phyloP scores from a whole-genome alignment of 192 early-diverging fungal species.

The Pilaira anomala region DNA sequence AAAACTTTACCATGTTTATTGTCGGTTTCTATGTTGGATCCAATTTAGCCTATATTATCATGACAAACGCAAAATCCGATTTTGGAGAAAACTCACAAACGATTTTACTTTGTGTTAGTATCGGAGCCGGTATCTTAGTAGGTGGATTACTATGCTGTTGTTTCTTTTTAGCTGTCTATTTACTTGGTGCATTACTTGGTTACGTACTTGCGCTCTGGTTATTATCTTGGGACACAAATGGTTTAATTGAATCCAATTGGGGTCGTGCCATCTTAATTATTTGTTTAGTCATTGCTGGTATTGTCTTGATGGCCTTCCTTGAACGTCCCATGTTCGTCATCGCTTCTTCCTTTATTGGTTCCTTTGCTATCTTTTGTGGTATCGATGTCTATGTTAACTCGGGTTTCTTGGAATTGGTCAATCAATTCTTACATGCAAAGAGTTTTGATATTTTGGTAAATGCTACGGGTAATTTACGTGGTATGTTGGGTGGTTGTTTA shows the following conservation, averaged over 20 bases:
- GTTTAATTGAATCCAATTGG: slow-evolving; percentile 58
- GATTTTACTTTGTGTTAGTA: slow-evolving; percentile 56
- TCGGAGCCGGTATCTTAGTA: slow-evolving; percentile 61
- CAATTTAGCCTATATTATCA: slow-evolving; percentile 45
- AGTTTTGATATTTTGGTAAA: slow-evolving; percentile 22
- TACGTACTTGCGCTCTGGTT: slow-evolving; percentile 73
- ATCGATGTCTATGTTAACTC: slow-evolving; percentile 80
- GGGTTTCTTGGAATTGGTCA: slow-evolving; percentile 64
- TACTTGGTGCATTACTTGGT: slow-evolving; percentile 77
- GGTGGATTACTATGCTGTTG: slow-evolving; percentile 66
- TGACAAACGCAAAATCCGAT: slow-evolving; percentile 43
- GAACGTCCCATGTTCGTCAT: slow-evolving; percentile 66
- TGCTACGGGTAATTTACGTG: slow-evolving; percentile 53
- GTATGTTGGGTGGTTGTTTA: slow-evolving; percentile 69
- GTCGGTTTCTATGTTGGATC: slow-evolving; percentile 70
- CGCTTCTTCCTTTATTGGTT: slow-evolving; percentile 71
- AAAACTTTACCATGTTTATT: slow-evolving; percentile 64
- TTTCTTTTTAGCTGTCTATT: slow-evolving; percentile 67
- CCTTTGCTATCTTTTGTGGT: slow-evolving; percentile 76
- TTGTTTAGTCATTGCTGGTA: slow-evolving; percentile 55
- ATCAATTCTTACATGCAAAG: slow-evolving; percentile 50
- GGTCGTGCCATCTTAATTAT: slow-evolving; percentile 73
- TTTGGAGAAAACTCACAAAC: slow-evolving; percentile 44
- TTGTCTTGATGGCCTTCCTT: slow-evolving; percentile 60
- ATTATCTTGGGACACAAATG: slow-evolving; percentile 57